Evolutionary conservation across 78 protist genomes (phyloP).

Genomic region (Chrysochromulina tobinii): DNA sequence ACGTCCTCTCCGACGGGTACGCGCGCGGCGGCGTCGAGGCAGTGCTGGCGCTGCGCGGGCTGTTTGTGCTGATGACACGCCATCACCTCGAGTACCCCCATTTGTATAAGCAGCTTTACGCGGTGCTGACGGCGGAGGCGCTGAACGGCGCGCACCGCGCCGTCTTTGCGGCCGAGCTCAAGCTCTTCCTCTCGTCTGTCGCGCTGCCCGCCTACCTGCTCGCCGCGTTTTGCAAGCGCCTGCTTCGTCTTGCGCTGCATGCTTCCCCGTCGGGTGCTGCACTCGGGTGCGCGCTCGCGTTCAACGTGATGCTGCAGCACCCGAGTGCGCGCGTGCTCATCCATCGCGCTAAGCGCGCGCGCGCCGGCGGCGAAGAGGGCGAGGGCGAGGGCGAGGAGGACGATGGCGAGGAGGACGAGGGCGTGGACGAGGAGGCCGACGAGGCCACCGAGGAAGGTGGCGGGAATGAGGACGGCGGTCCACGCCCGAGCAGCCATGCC

Average conservation of each 20-base stretch:
- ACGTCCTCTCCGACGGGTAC: background rate
- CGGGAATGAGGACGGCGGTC: too few relatives aligned
- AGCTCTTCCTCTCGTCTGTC: background rate
- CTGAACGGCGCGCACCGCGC: background rate
- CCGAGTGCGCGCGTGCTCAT: background rate
- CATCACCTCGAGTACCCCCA: conserved; percentile 7
- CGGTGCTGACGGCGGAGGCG: background rate
- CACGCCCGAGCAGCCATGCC: too few relatives aligned
- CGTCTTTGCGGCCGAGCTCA: background rate
- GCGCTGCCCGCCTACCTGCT: background rate
- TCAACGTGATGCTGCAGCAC: background rate
- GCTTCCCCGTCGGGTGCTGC: background rate
- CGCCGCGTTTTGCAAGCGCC: conserved; percentile 12
- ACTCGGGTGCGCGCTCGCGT: background rate
- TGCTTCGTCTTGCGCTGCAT: background rate
- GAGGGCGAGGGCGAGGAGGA: too few relatives aligned
- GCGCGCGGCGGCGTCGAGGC: background rate
- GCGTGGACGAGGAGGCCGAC: background rate
- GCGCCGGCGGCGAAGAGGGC: too few relatives aligned
- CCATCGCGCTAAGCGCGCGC: background rate
- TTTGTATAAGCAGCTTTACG: background rate
- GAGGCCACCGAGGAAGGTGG: too few relatives aligned
- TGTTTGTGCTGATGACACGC: background rate
- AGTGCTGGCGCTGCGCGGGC: background rate
- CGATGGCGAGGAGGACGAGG: background rate